Percentiles rank a stretch among this genome's conserved stretches.
These are phyloP conservation scores for Solanum sejunctum DNA, from an alignment of 257 asterid genomes.

Conservation along the genomic window DNA sequence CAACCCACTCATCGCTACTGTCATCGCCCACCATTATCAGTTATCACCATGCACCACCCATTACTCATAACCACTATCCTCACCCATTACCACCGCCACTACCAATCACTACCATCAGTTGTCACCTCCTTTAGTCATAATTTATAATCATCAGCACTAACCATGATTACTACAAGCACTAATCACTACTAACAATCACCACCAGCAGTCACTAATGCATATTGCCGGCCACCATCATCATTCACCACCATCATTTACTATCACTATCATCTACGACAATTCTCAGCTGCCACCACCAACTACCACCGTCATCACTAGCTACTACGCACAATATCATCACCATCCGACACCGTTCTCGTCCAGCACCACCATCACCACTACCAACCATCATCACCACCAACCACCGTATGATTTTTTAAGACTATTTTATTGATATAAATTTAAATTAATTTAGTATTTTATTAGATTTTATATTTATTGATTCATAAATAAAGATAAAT, in stretches of 20 bases:
- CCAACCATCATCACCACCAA: neutral
- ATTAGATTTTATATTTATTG: neutral
- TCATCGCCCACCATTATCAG: neutral
- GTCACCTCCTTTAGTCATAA: neutral
- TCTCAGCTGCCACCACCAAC: neutral
- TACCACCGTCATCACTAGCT: neutral
- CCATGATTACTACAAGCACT: neutral
- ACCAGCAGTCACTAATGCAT: neutral
- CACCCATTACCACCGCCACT: neutral
- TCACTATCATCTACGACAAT: neutral
- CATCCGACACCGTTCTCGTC: neutral
- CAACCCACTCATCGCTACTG: neutral
- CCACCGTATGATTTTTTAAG: neutral
- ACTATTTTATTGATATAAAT: neutral
- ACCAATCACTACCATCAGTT: neutral
- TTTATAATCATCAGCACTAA: neutral
- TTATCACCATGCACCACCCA: neutral
- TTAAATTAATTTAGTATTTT: neutral
- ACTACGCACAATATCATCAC: neutral
- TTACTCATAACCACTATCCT: neutral
- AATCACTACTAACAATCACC: neutral
- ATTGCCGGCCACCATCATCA: neutral
- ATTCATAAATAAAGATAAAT: neutral
- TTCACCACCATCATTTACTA: neutral
- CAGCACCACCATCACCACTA: neutral